Base-by-base conservation (phyloP, 1,284 basidiomycete species). In the Pholiota adiposa region DNA sequence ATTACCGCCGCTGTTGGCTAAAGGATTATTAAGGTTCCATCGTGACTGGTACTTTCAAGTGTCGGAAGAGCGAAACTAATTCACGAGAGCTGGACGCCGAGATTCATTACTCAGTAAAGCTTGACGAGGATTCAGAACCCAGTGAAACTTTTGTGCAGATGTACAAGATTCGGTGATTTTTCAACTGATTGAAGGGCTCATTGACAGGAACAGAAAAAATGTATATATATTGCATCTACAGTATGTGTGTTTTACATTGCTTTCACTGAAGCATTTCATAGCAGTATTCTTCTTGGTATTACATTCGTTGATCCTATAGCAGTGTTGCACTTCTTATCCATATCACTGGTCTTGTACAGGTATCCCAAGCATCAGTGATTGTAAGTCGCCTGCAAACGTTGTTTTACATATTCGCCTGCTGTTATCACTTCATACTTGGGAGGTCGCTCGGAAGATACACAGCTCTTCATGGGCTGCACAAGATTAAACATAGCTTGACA, bases 1-100 rank as follows among this genome's bases (percentile, higher is more conserved):
- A 29, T 52, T 49, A 50, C 36, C 31, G 14, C 12, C 2, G 18
- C 38, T 21, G n/a, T 36, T 40, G 18, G 48, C 23, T 44, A 49
- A 38, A 58, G 14, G 49, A 56, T 33, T 12, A 52, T 58, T 25
- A 63, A 94, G 93, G 89, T n/a, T 86, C 90, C 1, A 72, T 81
- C n/a, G 86, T 98, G 31, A 74, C 80, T 6, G 97, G 97, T 7
- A 84, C 78, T 25, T 96, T 98, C 80, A 84, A 86, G 67, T 94
- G 93, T 69, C 82, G 82, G 58, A 97, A 98, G 79, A 92, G 87
- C 66, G 75, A 80, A 21, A 82, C 78, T n/a, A 98, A 98, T 73
- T 88, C 88, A 29, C 82, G 97, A 52, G 96, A 98, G 70, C 78
- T 98, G 50, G 92, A 97, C 65, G 87, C 97, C 14, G 96, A 98